Evolutionary conservation across 495 filamentous ascomycete species (phyloP).

Genomic region (Hypoxylon rickii): DNA sequence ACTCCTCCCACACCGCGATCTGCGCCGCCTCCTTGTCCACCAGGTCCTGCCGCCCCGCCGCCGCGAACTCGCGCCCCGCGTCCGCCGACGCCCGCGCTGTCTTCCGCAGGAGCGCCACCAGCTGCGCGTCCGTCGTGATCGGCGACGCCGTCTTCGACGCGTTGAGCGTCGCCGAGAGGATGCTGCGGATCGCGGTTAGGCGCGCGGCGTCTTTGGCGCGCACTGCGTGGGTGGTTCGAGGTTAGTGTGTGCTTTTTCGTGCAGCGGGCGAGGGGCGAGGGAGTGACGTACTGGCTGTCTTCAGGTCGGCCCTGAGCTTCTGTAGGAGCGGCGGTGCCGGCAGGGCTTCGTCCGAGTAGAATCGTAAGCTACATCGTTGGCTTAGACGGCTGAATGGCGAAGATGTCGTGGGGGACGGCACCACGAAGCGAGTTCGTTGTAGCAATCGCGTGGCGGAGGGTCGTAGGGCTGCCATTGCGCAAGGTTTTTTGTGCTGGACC

Average conservation of each 20-base stretch:
- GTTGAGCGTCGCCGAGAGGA: slow-evolving; percentile 59
- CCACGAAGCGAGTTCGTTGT: slow-evolving; percentile 15
- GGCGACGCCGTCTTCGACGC: slow-evolving; percentile 61
- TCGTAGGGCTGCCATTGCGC: slow-evolving; percentile 23
- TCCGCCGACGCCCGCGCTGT: slow-evolving; percentile 44
- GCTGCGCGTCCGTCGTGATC: slow-evolving; percentile 58
- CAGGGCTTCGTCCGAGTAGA: slow-evolving; percentile 43
- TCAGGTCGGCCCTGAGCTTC: slow-evolving; percentile 60
- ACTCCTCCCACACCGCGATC: slow-evolving; percentile 52
- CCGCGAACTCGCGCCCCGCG: slow-evolving; percentile 52
- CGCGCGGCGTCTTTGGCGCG: slow-evolving; percentile 59
- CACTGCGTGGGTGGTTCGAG: slow-evolving; percentile 36
- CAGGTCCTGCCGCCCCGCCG: slow-evolving; percentile 58
- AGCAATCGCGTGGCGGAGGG: slow-evolving; percentile 10
- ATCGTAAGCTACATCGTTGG: slow-evolving; percentile 25
- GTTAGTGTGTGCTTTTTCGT: not conserved
- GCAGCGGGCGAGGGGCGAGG: not conserved
- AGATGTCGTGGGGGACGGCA: too few species aligned
- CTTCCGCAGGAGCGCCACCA: slow-evolving; percentile 58
- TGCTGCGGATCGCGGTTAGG: slow-evolving; percentile 57
- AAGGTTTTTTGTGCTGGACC: too few species aligned
- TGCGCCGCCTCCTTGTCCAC: slow-evolving; percentile 59
- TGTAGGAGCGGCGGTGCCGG: slow-evolving; percentile 46
- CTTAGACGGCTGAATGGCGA: slow-evolving; percentile 13
- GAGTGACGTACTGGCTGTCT: slow-evolving; percentile 51